Evolutionary conservation across 148 eudicot species (phyloP).

Genomic region (Mesembryanthemum crystallinum): DNA sequence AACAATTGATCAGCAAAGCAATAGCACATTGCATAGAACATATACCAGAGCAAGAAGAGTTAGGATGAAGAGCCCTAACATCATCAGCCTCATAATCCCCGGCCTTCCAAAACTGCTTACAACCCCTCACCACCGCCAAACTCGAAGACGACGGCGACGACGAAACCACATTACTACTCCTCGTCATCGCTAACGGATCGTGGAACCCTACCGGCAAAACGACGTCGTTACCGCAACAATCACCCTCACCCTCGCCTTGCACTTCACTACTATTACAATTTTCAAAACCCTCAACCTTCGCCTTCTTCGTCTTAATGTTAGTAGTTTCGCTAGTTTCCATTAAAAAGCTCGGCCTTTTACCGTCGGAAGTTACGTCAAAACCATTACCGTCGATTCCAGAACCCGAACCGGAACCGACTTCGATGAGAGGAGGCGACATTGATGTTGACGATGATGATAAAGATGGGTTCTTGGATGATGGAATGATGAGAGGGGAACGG

Average conservation of each 20-base stretch:
- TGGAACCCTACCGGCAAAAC: slow-evolving; percentile 21
- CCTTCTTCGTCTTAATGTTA: not conserved
- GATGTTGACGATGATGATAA: not conserved
- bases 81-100: slow-evolving; percentile 36
- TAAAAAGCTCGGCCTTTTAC: not conserved
- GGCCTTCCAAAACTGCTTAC: slow-evolving; percentile 55
- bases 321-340: too few species aligned
- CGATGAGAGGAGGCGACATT: not conserved
- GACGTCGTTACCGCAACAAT: not conserved
- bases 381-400: not conserved
- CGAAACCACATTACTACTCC: too few species aligned
- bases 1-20: not conserved
- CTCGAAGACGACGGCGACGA: too few species aligned
- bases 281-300: not conserved
- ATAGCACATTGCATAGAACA: too few species aligned
- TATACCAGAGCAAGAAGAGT: slow-evolving; percentile 29
- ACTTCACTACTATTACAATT: not conserved
- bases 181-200: not conserved
- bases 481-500: not conserved
- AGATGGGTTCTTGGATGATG: not conserved
- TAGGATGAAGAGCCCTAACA: not conserved
- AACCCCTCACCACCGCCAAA: slow-evolving; percentile 10
- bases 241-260: not conserved
- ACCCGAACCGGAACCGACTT: not conserved
- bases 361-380: not conserved